Conservation (phyloP, 441 rosid species). For the Viola pubescens region DNA sequence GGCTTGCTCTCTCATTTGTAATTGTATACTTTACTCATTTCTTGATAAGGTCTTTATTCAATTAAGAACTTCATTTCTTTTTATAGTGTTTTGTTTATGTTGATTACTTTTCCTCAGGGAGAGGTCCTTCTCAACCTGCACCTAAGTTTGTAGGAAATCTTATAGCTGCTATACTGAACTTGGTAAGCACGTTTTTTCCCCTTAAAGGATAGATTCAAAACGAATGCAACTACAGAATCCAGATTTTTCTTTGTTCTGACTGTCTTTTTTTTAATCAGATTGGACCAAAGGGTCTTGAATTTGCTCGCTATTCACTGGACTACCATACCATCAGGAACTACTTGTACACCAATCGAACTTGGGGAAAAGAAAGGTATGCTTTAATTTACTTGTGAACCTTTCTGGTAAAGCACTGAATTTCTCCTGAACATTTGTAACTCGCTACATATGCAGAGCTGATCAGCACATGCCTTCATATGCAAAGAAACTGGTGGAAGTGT, state of each 20-base stretch:
- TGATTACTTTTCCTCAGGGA: constrained; percentile 37
- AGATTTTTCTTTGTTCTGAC: constrained; percentile 11
- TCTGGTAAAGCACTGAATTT: neutral
- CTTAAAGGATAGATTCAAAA: neutral
- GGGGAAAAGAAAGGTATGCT: constrained; percentile 79
- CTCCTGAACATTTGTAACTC: constrained; percentile 11
- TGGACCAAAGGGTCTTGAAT: constrained; percentile 95
- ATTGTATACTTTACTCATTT: neutral
- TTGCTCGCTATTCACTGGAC: constrained; percentile 89
- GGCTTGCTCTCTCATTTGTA: neutral
- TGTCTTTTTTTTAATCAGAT: constrained; percentile 38
- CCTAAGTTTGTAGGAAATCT: constrained; percentile 74
- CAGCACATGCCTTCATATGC: constrained; percentile 76
- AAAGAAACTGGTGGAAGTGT: constrained; percentile 68
- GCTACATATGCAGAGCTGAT: constrained; percentile 53
- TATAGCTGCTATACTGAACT: constrained; percentile 64
- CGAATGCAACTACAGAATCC: neutral
- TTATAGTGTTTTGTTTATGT: neutral
- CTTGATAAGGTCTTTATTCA: neutral
- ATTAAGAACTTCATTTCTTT: neutral
- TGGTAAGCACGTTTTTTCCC: constrained; percentile 41
- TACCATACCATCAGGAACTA: constrained; percentile 95
- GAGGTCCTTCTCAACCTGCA: constrained; percentile 80
- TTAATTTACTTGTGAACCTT: neutral
- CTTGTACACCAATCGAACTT: constrained; percentile 58